Evolutionary conservation across 306 rosid species (phyloP).

Genomic region (Glycyrrhiza uralensis): DNA sequence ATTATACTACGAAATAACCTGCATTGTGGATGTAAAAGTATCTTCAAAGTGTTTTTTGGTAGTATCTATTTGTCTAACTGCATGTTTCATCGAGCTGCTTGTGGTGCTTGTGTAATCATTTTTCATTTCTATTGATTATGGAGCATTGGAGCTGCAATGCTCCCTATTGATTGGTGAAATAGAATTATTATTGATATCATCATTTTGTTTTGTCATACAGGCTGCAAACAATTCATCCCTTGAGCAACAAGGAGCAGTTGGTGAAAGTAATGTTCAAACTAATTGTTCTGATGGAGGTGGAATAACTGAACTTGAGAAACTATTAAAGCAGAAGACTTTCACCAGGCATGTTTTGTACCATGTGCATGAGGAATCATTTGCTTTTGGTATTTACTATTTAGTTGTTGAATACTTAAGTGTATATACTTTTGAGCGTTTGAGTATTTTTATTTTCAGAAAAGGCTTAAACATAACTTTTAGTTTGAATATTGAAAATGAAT

Average conservation of each 20-base stretch:
- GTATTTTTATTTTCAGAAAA: background rate
- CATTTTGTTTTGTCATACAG: slow-evolving; percentile 17
- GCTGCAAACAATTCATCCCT: slow-evolving; percentile 41
- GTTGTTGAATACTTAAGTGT: background rate
- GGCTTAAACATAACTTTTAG: background rate
- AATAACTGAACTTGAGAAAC: slow-evolving; percentile 69
- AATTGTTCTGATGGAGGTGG: slow-evolving; percentile 42
- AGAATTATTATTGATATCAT: background rate
- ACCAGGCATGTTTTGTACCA: slow-evolving; percentile 56
- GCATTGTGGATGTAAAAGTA: background rate
- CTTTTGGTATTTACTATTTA: slow-evolving; percentile 10
- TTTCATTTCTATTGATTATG: background rate
- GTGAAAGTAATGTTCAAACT: slow-evolving; percentile 34
- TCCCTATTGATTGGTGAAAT: background rate
- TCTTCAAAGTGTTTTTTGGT: background rate
- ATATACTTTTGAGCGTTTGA: background rate
- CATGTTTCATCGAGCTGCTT: background rate
- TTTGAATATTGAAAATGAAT: background rate
- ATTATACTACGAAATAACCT: background rate
- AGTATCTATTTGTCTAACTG: background rate
- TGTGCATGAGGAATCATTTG: slow-evolving; percentile 17
- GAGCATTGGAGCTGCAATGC: slow-evolving; percentile 3
- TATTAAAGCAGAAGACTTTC: slow-evolving; percentile 82
- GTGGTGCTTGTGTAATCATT: background rate
- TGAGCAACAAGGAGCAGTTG: slow-evolving; percentile 35